Base-by-base conservation (phyloP, 305 asterid genomes). In the Andrographis paniculata region DNA sequence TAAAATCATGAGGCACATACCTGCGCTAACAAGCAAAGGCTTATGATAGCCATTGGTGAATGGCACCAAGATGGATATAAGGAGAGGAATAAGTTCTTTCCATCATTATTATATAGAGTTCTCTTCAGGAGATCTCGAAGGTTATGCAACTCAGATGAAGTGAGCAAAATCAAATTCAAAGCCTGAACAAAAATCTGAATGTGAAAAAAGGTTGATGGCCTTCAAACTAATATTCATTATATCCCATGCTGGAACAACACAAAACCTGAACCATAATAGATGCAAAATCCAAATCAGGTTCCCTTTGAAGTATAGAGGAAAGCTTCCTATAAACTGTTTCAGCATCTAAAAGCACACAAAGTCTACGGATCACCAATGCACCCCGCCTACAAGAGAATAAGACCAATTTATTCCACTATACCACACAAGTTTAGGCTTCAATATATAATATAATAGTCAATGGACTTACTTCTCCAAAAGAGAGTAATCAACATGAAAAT, bases 21-120 rank as follows among this genome's bases (percentile, higher is more conserved):
- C 92, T 93, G 99, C 59, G 97, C 87, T 70, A 93, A 66, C 38
- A 93, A 65, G 78, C 99, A 93, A 59, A 93, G 97, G 73, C 99
- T 84, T 68, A 88, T 84, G 22, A 88, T 80, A 45, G 97, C 99
- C 96, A 84, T 85, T 44, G 97, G 94, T 38, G 99, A 84, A 73
- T 93, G 99, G 63, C 94, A 82, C 99, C 99, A 93, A 1, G 97
- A 87, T 46, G 95, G 74, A 71, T 93, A 88, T 67, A 93, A 72
- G 54, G 99, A 77, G 51, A 75, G 77, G 62, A 82, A 84, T 62
- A 93, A 75, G 60, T 80, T 82, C 67, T 79, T 84, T 56, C 95
- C 99, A 64, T 87, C 78, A 58, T 67, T 79, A 70, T 69, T 76
- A 55, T 68, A 69, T 52, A 87, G 70, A 17, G 99, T 77, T 50